Base-by-base conservation (phyloP, 1,284 basidiomycete genomes). In the Cutaneotrichosporon sp. region DNA sequence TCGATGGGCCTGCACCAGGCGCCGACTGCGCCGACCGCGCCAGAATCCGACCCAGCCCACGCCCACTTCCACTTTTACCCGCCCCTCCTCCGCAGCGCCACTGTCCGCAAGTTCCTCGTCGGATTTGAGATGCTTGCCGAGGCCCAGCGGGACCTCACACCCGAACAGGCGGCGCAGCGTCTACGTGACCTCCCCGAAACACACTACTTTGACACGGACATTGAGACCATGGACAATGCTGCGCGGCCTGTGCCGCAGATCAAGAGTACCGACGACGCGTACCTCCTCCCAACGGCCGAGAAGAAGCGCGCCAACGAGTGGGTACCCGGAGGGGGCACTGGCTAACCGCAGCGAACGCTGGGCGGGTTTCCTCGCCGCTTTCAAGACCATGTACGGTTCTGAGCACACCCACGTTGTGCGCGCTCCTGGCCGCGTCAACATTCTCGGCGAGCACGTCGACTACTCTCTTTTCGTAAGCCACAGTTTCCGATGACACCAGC, bases 51-150 rank as follows among this genome's bases (percentile, higher is more conserved):
- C 43, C 66, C 86, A 17, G 86, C 89, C 0, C 90, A 96, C 69
- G 76, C 94, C 44, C 92, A 97, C 69, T 73, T 97, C 43, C 90
- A 93, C 72, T 94, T 94, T 65, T 83, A 85, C 53, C 92, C 93
- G 1, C 92, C 92, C 2, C 77, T 96, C 33, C 74, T 96, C 49
- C 77, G 92, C 38, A 90, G 84, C 61, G 85, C 90, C 3, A 86
- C 78, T 39, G 85, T 96, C 40, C 81, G 85, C 64, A 97, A 97
- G 74, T 96, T 96, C 76, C 74, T 94, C 33, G 92, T 94, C 34
- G 90, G 92, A 83, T 96, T 90, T 63, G 92, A 96, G 74, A 80
- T 96, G 60, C 88, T 96, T 83, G 89, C 84, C 0, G 91, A 97
- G 71, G 81, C 87, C 1, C 92, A 97, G 77, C 80, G 92, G 2